Base-by-base conservation (phyloP, 768 basidiomycete genomes). In the Melanogaster broomeanus region DNA sequence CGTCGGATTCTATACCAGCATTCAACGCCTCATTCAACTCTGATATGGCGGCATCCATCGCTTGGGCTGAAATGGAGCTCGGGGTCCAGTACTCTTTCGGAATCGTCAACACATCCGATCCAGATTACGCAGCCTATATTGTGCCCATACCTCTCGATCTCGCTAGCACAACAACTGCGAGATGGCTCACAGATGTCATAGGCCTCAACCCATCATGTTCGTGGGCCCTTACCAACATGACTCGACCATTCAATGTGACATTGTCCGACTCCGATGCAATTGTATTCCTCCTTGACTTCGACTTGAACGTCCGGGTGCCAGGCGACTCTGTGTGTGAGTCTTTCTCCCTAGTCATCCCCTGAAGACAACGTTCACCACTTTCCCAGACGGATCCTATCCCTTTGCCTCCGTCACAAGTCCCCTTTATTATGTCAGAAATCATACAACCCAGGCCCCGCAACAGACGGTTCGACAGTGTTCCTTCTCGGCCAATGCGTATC, bases 151-250 rank as follows among this genome's bases (percentile, higher is more conserved):
- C 66, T 18, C 25, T 56, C 24, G 27, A 60, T 31, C 41, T 67
- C 2, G 12, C 59, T 11, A 53, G 49, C 5, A 37, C 60, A 1
- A 62, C 54, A 13, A 55, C n/a, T 6, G 60, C 67, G 19, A 62
- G 65, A 46, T 67, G 64, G 67, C 28, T 69, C 27, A 55, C 58
- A 18, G 66, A 67, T 42, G 65, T 69, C 15, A 53, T 61, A 4
- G 60, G 60, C 42, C 25, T 68, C 25, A 64, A 66, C 22, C 66
- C 66, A 1, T 42, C 44, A 4, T 67, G 66, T 42, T 60, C 56
- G n/a, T 67, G 64, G 64, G 50, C 65, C 24, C 48, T 55, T 12
- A 69, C 67, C 4, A 68, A 68, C 41, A 34, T 67, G 12, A 60
- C 60, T 4, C 1, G 51, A 6, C 37, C n/a, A n/a, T n/a, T n/a